Percentiles rank a stretch among this genome's conserved stretches.
Conservation (phyloP, 2,329 filamentous ascomycete species). For the Pseudocercospora pini-densiflorae region DNA sequence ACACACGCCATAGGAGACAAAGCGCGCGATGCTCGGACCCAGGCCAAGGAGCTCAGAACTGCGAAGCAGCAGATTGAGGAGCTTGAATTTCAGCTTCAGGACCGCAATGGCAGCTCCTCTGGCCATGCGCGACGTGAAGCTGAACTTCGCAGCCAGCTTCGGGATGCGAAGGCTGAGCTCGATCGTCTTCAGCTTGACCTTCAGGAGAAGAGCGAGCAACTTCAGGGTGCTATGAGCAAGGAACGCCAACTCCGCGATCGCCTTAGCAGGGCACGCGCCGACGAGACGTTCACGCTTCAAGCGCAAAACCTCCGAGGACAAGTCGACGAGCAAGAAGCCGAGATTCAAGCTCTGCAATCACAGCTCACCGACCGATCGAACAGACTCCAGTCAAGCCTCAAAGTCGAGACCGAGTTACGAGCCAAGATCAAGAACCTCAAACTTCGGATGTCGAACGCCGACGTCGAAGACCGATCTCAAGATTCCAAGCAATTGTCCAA, state of each 20-base stretch:
- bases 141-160: conserved; percentile 44
- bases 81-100: conserved; percentile 53
- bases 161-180: conserved; percentile 40
- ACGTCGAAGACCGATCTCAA: conserved; percentile 23
- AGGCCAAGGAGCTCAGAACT: conserved; percentile 39
- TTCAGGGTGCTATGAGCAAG: conserved; percentile 43
- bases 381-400: conserved; percentile 36
- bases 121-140: conserved; percentile 44
- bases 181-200: conserved; percentile 44
- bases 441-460: conserved; percentile 24
- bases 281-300: conserved; percentile 41
- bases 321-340: conserved; percentile 45
- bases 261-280: conserved; percentile 35
- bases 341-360: conserved; percentile 45
- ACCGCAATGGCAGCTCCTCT: conserved; percentile 42
- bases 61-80: conserved; percentile 40
- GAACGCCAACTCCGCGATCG: conserved; percentile 47
- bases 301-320: conserved; percentile 44
- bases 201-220: conserved; percentile 47
- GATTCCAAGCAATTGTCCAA: conserved; percentile 38
- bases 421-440: conserved; percentile 34
- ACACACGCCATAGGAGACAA: conserved; percentile 33
- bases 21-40: conserved; percentile 45
- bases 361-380: conserved; percentile 40
- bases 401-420: conserved; percentile 43